Evolutionary conservation across 495 filamentous ascomycete species (phyloP).

Genomic region (Aspergillus baeticus): DNA sequence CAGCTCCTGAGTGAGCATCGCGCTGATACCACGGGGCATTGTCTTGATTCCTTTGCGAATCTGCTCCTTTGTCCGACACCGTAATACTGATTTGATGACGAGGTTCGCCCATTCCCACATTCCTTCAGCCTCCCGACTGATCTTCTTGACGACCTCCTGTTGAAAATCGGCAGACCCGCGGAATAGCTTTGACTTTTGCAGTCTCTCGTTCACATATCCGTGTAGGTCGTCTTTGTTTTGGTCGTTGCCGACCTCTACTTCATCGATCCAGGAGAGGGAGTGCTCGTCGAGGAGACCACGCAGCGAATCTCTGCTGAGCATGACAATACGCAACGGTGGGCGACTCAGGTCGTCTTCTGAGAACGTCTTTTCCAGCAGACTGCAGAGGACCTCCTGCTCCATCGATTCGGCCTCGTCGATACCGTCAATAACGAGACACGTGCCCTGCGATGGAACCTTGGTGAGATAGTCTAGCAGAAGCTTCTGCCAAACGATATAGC

Average conservation of each 20-base stretch:
- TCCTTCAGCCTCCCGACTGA: constrained; percentile 13
- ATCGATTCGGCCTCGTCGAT: background rate
- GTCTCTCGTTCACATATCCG: constrained; percentile 5
- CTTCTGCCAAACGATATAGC: background rate
- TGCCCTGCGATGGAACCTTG: background rate
- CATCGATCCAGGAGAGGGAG: constrained; percentile 4
- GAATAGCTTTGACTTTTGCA: constrained; percentile 12
- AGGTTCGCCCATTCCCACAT: constrained; percentile 26
- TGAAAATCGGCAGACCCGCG: constrained; percentile 2
- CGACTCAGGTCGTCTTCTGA: background rate
- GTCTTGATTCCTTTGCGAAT: constrained; percentile 12
- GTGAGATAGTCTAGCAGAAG: constrained; percentile 1
- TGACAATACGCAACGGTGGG: constrained; percentile 8
- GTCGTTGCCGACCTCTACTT: constrained; percentile 9
- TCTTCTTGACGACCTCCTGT: constrained; percentile 8
- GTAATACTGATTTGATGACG: constrained; percentile 14
- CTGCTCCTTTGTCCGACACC: constrained; percentile 17
- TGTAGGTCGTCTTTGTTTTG: constrained; percentile 16
- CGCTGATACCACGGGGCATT: constrained; percentile 13
- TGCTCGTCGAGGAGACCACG: constrained; percentile 10
- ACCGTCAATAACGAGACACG: background rate
- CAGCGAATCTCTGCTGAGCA: constrained; percentile 18
- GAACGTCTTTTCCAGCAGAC: background rate
- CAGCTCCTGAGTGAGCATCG: constrained; percentile 14
- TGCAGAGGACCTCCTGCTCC: background rate